A percentile compares a stretch with the other conserved stretches of the same genome.
These are phyloP conservation scores for Saccharomyces jurei DNA, from an alignment of 805 yeast genomes.

Conservation along the genomic window DNA sequence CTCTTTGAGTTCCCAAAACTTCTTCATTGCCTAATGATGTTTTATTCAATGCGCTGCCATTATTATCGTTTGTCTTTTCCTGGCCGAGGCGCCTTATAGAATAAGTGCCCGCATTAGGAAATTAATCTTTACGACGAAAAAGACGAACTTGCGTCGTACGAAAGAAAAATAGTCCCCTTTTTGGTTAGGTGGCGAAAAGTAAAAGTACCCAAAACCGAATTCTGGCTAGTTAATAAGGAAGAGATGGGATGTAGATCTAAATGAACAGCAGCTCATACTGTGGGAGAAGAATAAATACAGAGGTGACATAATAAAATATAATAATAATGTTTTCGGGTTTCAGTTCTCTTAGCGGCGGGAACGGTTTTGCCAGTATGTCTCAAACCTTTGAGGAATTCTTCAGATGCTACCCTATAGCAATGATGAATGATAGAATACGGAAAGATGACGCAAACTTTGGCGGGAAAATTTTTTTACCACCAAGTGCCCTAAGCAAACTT, in stretches of 20 bases:
- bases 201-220: not conserved
- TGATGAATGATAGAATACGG: slow-evolving; percentile 73
- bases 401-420: slow-evolving; percentile 83
- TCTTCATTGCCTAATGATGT: not conserved
- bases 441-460: slow-evolving; percentile 82
- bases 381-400: slow-evolving; percentile 72
- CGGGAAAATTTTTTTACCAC: slow-evolving; percentile 92
- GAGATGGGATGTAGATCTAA: not conserved
- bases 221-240: not conserved
- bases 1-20: not conserved
- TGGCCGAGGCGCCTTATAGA: not conserved
- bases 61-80: not conserved
- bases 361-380: slow-evolving; percentile 28
- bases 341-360: slow-evolving; percentile 17
- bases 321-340: slow-evolving; percentile 33
- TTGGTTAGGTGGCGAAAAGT: not conserved
- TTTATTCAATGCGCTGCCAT: not conserved
- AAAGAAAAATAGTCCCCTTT: not conserved
- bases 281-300: not conserved
- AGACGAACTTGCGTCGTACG: not conserved
- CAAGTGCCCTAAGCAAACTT: slow-evolving; percentile 79
- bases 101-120: not conserved
- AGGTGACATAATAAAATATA: not conserved
- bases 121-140: not conserved
- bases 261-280: not conserved